A percentile compares a stretch with the other conserved stretches of the same genome.
phyloP scores from a whole-genome alignment of 2,329 filamentous ascomycete species.

The Fusarium oxysporum region DNA sequence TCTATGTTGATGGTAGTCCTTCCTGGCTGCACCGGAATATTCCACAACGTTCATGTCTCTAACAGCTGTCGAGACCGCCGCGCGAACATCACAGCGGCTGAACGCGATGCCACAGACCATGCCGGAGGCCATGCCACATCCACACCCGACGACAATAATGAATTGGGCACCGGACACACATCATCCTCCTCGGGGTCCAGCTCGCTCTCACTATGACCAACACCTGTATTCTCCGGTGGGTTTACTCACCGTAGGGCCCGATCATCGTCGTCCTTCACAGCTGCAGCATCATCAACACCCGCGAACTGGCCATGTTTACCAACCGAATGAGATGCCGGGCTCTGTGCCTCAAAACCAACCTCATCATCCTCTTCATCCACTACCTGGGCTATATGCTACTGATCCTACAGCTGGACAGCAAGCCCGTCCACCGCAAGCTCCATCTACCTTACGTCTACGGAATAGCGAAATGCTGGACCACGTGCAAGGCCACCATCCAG shows the following conservation, averaged over 20 bases:
- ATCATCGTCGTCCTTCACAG: constrained; percentile 23
- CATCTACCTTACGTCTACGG: constrained; percentile 1
- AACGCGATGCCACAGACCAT: constrained; percentile 41
- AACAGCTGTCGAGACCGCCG: constrained; percentile 32
- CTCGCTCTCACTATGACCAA: constrained; percentile 44
- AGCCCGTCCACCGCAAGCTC: constrained; percentile 7
- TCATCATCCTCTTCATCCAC: constrained; percentile 25
- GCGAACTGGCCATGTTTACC: constrained; percentile 22
- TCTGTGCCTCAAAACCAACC: constrained; percentile 32
- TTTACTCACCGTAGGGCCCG: constrained; percentile 37
- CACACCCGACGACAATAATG: constrained; percentile 32
- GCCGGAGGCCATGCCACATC: constrained; percentile 44
- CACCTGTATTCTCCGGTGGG: constrained; percentile 45
- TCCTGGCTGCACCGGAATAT: constrained; percentile 18
- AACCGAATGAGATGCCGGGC: constrained; percentile 24
- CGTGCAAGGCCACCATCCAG: constrained; percentile 19
- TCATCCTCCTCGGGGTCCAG: constrained; percentile 29
- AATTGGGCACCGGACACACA: constrained; percentile 36
- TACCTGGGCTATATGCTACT: constrained; percentile 13
- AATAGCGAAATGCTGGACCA: constrained; percentile 3
- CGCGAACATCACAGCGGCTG: constrained; percentile 24
- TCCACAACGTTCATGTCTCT: constrained; percentile 37
- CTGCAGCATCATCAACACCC: constrained; percentile 18
- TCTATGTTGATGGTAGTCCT: constrained; percentile 23
- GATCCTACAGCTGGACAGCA: constrained; percentile 18